phyloP scores from a whole-genome alignment of 192 early-diverging fungal genomes.

The Coemansia sp. region DNA sequence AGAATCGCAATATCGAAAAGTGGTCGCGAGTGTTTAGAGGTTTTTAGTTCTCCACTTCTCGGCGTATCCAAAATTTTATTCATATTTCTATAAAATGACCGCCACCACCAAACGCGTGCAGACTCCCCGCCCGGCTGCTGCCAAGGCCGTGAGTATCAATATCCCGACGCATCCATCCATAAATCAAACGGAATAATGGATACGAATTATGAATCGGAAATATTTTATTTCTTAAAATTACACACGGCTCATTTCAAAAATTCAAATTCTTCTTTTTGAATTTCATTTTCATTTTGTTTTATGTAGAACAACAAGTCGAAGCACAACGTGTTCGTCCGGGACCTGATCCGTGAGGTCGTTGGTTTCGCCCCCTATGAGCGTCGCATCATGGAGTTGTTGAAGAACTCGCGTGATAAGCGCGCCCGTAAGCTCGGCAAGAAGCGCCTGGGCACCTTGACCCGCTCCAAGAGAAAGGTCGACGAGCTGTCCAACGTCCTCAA shows the following conservation, averaged over 20 bases:
- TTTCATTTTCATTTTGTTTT: background rate
- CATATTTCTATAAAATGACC: conserved; percentile 7
- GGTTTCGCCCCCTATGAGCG: conserved; percentile 99
- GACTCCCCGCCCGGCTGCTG: conserved; percentile 30
- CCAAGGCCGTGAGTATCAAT: conserved; percentile 47
- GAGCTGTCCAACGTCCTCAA: conserved; percentile 93
- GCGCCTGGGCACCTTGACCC: conserved; percentile 93
- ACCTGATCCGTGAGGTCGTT: conserved; percentile 94
- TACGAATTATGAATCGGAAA: background rate
- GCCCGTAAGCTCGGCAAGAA: conserved; percentile 98
- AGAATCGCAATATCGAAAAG: background rate
- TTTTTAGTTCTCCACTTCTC: background rate
- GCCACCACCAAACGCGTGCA: conserved; percentile 64
- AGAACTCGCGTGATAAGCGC: conserved; percentile 99
- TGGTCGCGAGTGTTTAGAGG: background rate
- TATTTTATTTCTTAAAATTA: background rate
- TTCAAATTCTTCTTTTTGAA: background rate
- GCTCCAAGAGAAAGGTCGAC: conserved; percentile 99
- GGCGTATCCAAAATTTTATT: conserved; percentile 18
- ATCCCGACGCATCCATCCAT: background rate
- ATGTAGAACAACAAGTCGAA: conserved; percentile 65
- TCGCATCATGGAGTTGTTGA: conserved; percentile 99
- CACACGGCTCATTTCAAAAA: background rate
- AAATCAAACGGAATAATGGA: conserved; percentile 22
- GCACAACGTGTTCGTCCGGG: conserved; percentile 89